Evolutionary conservation across 768 basidiomycete genomes (phyloP).

Genomic region (Cyathus striatus): DNA sequence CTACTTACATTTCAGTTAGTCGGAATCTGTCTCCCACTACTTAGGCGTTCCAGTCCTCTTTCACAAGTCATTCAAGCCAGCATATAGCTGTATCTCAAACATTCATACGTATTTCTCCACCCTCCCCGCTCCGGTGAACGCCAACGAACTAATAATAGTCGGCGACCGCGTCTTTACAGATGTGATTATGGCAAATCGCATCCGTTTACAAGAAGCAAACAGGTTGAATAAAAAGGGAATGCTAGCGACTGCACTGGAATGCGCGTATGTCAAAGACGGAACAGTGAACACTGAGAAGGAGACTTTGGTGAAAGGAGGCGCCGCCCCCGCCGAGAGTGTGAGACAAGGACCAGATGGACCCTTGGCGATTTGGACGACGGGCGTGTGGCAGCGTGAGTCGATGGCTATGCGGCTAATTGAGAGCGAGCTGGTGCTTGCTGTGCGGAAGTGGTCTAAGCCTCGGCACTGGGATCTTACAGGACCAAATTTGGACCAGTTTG

Average conservation of each 20-base stretch:
- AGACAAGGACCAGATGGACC: conserved; percentile 33
- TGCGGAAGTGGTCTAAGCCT: conserved; percentile 36
- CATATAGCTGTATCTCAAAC: conserved; percentile 65
- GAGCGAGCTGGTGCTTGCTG: conserved; percentile 38
- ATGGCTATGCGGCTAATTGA: conserved; percentile 61
- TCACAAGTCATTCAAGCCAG: conserved; percentile 76
- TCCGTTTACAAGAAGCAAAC: conserved; percentile 25
- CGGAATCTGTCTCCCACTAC: conserved; percentile 78
- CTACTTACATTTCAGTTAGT: conserved; percentile 37
- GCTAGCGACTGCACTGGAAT: conserved; percentile 10
- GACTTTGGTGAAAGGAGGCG: conserved; percentile 5
- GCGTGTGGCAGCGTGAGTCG: conserved; percentile 64
- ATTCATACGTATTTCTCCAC: conserved; percentile 74
- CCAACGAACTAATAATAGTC: conserved; percentile 71
- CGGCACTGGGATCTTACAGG: conserved; percentile 14
- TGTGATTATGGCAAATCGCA: conserved; percentile 78
- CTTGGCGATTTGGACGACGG: conserved; percentile 65
- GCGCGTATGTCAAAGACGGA: conserved; percentile 18
- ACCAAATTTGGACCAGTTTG: conserved; percentile 19
- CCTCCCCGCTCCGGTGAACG: conserved; percentile 45
- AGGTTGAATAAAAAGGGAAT: conserved; percentile 2
- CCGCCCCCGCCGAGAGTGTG: conserved; percentile 3
- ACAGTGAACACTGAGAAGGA: conserved; percentile 19
- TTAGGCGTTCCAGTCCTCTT: conserved; percentile 79
- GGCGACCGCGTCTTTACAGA: conserved; percentile 95